Evolutionary conservation across 1,284 basidiomycete genomes (phyloP).

Genomic region (Apiotrichum veenhuisii): DNA sequence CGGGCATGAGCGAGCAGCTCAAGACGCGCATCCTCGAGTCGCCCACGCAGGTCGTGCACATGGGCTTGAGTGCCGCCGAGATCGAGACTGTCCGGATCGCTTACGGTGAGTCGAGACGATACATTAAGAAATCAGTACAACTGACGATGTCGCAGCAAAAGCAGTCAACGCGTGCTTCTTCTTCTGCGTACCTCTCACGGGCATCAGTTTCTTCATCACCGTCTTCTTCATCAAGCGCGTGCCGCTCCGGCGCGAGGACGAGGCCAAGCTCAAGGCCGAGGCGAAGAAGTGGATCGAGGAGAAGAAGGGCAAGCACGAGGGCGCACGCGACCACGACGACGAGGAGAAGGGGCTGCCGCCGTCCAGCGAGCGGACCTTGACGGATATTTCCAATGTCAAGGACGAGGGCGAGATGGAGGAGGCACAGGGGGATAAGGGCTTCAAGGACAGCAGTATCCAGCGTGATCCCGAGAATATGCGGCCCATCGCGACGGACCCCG

Average conservation of each 20-base stretch:
- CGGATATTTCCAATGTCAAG: neutral
- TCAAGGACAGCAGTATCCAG: too few relatives aligned
- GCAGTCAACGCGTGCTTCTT: constrained; percentile 34
- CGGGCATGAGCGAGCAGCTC: neutral
- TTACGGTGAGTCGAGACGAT: constrained; percentile 29
- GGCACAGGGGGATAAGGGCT: neutral
- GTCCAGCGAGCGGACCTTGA: neutral
- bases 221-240: constrained; percentile 33
- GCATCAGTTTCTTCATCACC: constrained; percentile 29
- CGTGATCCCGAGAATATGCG: too few relatives aligned
- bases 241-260: constrained; percentile 31
- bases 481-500: too few relatives aligned
- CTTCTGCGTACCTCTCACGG: constrained; percentile 31
- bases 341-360: neutral
- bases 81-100: constrained; percentile 20
- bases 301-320: constrained; percentile 11
- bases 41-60: constrained; percentile 23
- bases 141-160: neutral
- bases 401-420: neutral
- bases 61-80: constrained; percentile 18
- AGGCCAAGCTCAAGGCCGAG: constrained; percentile 28
- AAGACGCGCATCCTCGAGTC: constrained; percentile 20
- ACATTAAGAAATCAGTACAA: too few relatives aligned
- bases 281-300: constrained; percentile 28
- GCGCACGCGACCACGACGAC: too few relatives aligned